A percentile compares a stretch with the other conserved stretches of the same genome.
Evolutionary conservation across 1,284 basidiomycete species (phyloP).

Genomic region (Pholiota adiposa): DNA sequence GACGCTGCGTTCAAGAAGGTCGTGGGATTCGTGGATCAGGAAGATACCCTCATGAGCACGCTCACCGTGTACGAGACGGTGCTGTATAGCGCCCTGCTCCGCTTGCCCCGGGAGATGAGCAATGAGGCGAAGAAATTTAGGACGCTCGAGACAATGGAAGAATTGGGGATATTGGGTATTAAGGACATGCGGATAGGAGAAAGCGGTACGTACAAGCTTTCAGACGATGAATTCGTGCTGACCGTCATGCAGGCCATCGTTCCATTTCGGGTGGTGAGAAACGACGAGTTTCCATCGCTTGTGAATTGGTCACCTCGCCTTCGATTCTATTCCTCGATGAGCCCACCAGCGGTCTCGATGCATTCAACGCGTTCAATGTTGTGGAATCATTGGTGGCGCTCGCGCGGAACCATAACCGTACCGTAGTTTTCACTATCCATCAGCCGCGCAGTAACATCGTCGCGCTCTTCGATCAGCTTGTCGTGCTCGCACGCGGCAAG

Average conservation of each 20-base stretch:
- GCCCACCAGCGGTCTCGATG: constrained; percentile 93
- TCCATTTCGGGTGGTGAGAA: constrained; percentile 97
- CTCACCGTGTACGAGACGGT: constrained; percentile 98
- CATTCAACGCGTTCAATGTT: constrained; percentile 95
- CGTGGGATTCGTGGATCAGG: constrained; percentile 96
- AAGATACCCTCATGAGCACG: constrained; percentile 96
- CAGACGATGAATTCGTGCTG: not conserved
- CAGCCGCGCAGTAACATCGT: constrained; percentile 99
- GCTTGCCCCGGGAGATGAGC: constrained; percentile 94
- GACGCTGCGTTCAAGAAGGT: constrained; percentile 84
- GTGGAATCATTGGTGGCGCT: constrained; percentile 87
- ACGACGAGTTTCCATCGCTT: constrained; percentile 95
- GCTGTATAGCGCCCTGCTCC: constrained; percentile 87
- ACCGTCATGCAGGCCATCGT: constrained; percentile 55
- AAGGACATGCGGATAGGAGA: constrained; percentile 91
- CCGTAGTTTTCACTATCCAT: constrained; percentile 96
- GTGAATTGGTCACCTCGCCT: constrained; percentile 95
- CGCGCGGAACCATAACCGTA: constrained; percentile 90
- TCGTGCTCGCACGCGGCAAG: constrained; percentile 86
- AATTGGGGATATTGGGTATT: constrained; percentile 92
- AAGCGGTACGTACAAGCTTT: constrained; percentile 54
- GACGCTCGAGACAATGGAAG: constrained; percentile 95
- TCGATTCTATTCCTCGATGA: constrained; percentile 97
- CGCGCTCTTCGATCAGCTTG: constrained; percentile 89
- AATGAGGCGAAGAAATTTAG: constrained; percentile 92